These are phyloP conservation scores for Ganoderma lingzhi DNA, from an alignment of 1,284 basidiomycete species.

Conservation along the genomic window DNA sequence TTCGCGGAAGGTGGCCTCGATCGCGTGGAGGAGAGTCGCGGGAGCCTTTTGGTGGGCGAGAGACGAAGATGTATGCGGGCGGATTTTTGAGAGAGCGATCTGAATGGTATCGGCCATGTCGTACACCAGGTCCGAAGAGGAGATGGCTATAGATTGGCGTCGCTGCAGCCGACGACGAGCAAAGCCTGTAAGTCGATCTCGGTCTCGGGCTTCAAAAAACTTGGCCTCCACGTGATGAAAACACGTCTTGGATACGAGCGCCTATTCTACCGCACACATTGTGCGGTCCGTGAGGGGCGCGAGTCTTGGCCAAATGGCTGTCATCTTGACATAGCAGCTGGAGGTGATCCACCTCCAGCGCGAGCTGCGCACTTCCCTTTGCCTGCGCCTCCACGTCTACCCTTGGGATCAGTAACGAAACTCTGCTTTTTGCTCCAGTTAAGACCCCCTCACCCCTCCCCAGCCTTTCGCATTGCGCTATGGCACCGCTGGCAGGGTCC, in stretches of 20 bases:
- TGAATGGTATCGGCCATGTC: constrained; percentile 50
- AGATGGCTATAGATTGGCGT: constrained; percentile 4
- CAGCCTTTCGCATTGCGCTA: neutral
- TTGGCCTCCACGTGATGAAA: constrained; percentile 10
- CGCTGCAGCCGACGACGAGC: constrained; percentile 12
- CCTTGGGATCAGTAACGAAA: neutral
- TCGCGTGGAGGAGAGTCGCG: constrained; percentile 87
- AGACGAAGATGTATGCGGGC: constrained; percentile 85
- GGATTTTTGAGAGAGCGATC: constrained; percentile 82
- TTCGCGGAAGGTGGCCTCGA: constrained; percentile 90
- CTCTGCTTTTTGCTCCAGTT: neutral
- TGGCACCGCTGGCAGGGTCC: constrained; percentile 14
- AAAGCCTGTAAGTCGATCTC: constrained; percentile 6
- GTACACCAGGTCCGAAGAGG: neutral
- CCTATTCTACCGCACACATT: neutral
- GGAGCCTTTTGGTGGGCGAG: constrained; percentile 91
- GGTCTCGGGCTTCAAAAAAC: neutral
- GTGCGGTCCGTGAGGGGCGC: neutral
- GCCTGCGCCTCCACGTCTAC: neutral
- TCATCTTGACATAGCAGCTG: neutral
- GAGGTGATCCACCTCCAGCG: constrained; percentile 3
- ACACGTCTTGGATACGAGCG: neutral
- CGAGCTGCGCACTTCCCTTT: neutral
- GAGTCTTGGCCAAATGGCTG: constrained; percentile 1
- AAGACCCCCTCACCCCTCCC: neutral